phyloP scores from a whole-genome alignment of 2,329 filamentous ascomycete genomes.

The Beauveria pseudobassiana region DNA sequence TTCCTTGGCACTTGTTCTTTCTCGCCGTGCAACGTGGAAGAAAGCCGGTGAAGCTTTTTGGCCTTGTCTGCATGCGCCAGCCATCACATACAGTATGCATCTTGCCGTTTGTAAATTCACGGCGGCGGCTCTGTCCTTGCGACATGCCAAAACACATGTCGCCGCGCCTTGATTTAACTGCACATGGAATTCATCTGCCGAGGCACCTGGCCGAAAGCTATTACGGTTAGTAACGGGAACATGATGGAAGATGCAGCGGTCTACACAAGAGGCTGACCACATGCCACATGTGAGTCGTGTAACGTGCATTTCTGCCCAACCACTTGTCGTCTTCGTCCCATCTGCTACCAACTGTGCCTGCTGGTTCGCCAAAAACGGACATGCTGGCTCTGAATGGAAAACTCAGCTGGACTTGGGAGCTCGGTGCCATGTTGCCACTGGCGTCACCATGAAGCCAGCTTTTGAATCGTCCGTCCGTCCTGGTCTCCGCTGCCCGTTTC shows the following conservation, averaged over 20 bases:
- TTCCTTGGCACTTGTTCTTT: no score
- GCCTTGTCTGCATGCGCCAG: no score
- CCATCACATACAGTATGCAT: no score
- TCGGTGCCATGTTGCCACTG: not conserved
- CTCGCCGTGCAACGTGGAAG: no score
- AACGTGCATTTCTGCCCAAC: conserved; percentile 9
- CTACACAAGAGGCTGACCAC: not conserved
- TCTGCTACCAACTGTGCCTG: not conserved
- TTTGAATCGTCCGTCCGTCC: not conserved
- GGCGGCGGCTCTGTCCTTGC: no score
- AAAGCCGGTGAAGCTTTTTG: no score
- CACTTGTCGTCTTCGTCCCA: not conserved
- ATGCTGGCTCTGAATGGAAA: not conserved
- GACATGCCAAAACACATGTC: no score
- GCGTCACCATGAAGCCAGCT: not conserved
- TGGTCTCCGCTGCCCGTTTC: not conserved
- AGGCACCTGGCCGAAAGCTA: not conserved
- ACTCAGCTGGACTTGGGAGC: not conserved
- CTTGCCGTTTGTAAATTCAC: no score
- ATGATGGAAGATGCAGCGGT: not conserved
- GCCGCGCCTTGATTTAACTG: not conserved
- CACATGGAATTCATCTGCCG: not conserved
- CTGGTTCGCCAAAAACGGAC: not conserved
- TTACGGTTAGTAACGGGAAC: not conserved
- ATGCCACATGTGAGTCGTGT: not conserved